phyloP scores from a whole-genome alignment of 2,329 filamentous ascomycete genomes.

The Alternaria infectoria region DNA sequence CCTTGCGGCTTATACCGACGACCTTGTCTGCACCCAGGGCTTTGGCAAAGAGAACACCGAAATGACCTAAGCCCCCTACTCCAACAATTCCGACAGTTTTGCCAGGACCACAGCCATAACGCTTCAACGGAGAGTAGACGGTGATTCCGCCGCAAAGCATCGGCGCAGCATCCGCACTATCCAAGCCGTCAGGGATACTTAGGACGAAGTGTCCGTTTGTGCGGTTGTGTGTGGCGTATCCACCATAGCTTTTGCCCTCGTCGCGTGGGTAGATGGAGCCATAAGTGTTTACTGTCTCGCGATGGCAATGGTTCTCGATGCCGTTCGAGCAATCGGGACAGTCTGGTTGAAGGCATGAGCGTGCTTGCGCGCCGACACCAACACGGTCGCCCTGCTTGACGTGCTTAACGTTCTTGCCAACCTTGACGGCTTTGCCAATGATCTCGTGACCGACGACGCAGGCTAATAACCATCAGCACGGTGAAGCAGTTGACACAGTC shows the following conservation, averaged over 20 bases:
- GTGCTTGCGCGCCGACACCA: slow-evolving; percentile 58
- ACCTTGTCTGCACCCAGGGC: slow-evolving; percentile 73
- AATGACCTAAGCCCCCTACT: slow-evolving; percentile 75
- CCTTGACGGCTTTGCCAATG: slow-evolving; percentile 46
- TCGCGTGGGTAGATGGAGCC: slow-evolving; percentile 58
- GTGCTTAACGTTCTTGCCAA: slow-evolving; percentile 54
- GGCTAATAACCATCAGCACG: slow-evolving; percentile 47
- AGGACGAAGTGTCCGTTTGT: slow-evolving; percentile 75
- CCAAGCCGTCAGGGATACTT: slow-evolving; percentile 77
- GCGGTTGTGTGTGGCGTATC: slow-evolving; percentile 69
- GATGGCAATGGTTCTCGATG: slow-evolving; percentile 57
- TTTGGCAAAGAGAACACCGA: slow-evolving; percentile 72
- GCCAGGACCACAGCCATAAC: slow-evolving; percentile 75
- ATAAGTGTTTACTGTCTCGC: slow-evolving; percentile 51
- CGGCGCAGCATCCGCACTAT: slow-evolving; percentile 67
- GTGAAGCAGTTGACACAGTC: neutral
- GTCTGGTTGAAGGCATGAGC: slow-evolving; percentile 51
- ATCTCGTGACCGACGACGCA: slow-evolving; percentile 52
- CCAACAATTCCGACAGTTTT: slow-evolving; percentile 79
- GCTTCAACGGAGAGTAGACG: slow-evolving; percentile 75
- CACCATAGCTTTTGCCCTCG: slow-evolving; percentile 66
- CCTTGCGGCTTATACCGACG: slow-evolving; percentile 67
- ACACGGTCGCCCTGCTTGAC: slow-evolving; percentile 68
- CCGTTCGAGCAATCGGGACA: slow-evolving; percentile 56
- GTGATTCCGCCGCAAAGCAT: slow-evolving; percentile 87